Evolutionary conservation across 331 rosid species (phyloP), one percentile per base, ranked within the genome.

Genomic region (Ulmus americana): DNA sequence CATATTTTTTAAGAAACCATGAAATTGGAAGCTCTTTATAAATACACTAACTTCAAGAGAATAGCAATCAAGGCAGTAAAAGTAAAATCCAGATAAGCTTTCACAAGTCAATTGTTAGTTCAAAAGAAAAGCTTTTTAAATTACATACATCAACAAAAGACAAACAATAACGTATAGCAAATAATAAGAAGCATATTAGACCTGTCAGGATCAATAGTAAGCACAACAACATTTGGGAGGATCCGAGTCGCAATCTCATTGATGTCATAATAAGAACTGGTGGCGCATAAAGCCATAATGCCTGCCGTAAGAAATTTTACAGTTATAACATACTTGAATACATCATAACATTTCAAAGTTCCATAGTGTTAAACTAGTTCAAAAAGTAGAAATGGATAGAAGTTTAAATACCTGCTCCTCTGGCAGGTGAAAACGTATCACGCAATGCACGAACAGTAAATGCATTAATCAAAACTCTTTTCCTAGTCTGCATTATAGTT

Each of bases 371-470:
- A 28, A 22, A 45, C 39, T 10, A 40, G n/a, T 12, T 28, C 35
- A 10, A 60, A 43, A 22, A 47, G 6, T 58, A 45, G 46, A 13
- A 4, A 8, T 6, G n/a, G 12, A 62, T 62, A 55, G 52, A 50
- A 52, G 66, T 64, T 76, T 51, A 28, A 39, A 68, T 85, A 90
- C 97, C 97, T 78, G 97, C 97, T 79, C 87, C 95, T 61, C 97
- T 78, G 61, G 94, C 95, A 55, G 95, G 97, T 35, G 95, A 83
- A 77, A 90, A 90, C 55, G 87, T 90, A 73, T 90, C 97, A 28
- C 95, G 97, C 64, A 90, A 73, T 65, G 97, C 97, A 78, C 97
- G 97, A 73, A 82, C 95, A 1, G 97, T 90, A 82, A 90, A 90
- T 43, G 97, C 97, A 78, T 90, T 90, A 67, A 90, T 87, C 85